Evolutionary conservation across 148 eudicot genomes (phyloP).

Genomic region (Amaranthus hypochondriacus): DNA sequence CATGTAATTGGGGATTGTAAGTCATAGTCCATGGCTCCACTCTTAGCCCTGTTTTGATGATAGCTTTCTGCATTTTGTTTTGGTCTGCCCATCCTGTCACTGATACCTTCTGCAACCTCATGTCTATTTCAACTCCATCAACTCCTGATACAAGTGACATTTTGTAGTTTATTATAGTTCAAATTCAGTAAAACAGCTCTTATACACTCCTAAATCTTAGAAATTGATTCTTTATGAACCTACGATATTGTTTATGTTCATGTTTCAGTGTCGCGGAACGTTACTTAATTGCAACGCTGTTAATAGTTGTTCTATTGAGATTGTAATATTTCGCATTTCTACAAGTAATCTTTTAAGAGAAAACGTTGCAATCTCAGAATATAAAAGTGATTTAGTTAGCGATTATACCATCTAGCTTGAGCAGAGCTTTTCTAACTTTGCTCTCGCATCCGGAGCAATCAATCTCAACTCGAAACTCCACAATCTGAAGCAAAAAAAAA

Average conservation of each 20-base stretch:
- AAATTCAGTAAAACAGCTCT: too few relatives aligned
- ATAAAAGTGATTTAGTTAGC: not conserved
- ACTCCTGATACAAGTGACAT: constrained; percentile 33
- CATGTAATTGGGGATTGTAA: constrained; percentile 42
- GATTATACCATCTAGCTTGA: constrained; percentile 44
- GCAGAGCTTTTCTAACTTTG: constrained; percentile 55
- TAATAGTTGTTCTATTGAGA: not conserved
- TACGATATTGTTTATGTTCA: too few relatives aligned
- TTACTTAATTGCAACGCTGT: too few relatives aligned
- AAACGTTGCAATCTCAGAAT: too few relatives aligned
- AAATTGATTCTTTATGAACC: too few relatives aligned
- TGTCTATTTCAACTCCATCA: constrained; percentile 51
- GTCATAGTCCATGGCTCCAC: constrained; percentile 67
- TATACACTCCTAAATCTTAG: too few relatives aligned
- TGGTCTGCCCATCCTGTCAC: constrained; percentile 54
- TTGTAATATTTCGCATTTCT: not conserved
- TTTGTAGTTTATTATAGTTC: too few relatives aligned
- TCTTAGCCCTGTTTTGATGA: constrained; percentile 45
- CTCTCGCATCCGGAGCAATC: constrained; percentile 64
- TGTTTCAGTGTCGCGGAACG: too few relatives aligned
- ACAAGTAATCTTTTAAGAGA: not conserved
- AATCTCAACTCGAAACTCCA: constrained; percentile 65
- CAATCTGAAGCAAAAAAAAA: constrained; percentile 32
- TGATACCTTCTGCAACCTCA: constrained; percentile 57
- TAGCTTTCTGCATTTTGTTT: constrained; percentile 43